Evolutionary conservation across 1,139 yeast species (phyloP), one percentile per base, ranked within the genome.

Genomic region (Lodderomyces metapsilosis): DNA sequence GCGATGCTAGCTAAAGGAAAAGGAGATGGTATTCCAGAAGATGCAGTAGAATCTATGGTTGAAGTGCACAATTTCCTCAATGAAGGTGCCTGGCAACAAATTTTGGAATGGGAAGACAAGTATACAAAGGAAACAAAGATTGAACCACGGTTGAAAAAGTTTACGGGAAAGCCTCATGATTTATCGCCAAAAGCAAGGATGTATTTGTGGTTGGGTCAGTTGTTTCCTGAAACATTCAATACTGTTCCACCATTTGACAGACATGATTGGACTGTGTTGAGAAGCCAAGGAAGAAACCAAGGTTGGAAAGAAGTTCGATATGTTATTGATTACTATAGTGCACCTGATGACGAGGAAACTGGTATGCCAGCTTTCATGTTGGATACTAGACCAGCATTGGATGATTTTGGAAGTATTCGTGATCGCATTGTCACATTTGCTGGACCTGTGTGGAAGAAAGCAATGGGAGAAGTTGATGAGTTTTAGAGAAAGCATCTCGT

Each of bases 81-180:
- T 61, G 99, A 94, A 63, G 97, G 96, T 10, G 98, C 98, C 7
- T 94, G 99, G 99, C 80, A 80, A 52, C 97, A 94, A 61, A 89
- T 94, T 43, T 68, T 88, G 49, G 79, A 82, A 45, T 94, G 99
- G 99, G 99, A 94, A 64, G 64, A 72, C 44, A 66, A 71, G 35
- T 64, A 78, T 52, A 78, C 88, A 4, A 64, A 64, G 27, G 57
- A 68, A 45, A 68, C 82, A 8, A 67, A 72, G 34, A 64, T 74
- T 20, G 80, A 76, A 50, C 98, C 98, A 4, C 76, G 97, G 46
- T 70, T 94, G 48, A 68, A 83, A 47, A 82, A 83, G 58, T 94
- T 94, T 62, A 89, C 95, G 27, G 99, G 99, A 8, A 80, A 92
- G 53, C 98, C 98, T 0, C 77, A 85, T 49, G 91, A 88, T 44